Conservation (phyloP, 2,329 filamentous ascomycete species). For the Phyllachora maydis region DNA sequence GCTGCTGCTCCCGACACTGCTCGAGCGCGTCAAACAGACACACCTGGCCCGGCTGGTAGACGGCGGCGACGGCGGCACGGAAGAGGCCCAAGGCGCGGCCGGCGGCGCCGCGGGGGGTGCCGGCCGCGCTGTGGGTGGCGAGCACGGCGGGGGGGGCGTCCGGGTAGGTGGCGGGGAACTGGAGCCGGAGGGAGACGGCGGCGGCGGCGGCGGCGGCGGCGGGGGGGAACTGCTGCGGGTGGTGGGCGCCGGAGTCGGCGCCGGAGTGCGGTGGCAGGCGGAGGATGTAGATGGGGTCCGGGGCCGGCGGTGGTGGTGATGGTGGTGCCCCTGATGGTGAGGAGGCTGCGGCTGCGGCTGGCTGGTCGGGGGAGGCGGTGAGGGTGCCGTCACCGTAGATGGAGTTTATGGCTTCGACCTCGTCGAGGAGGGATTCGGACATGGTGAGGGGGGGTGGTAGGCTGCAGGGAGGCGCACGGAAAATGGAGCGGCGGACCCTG, state of each 20-base stretch:
- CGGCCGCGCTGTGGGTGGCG: constrained; percentile 60
- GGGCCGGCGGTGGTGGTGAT: no score
- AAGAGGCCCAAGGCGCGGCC: constrained; percentile 50
- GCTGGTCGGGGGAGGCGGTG: constrained; percentile 14
- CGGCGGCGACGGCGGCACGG: constrained; percentile 39
- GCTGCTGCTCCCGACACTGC: constrained; percentile 27
- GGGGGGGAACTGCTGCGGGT: no score
- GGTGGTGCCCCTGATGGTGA: constrained; percentile 32
- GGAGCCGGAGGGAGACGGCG: constrained; percentile 38
- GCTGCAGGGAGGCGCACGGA: no score
- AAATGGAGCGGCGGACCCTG: no score
- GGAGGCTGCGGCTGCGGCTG: constrained; percentile 19
- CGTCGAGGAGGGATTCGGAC: constrained; percentile 45
- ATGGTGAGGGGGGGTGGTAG: constrained; percentile 11
- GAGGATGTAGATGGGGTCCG: constrained; percentile 33
- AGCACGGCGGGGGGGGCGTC: constrained; percentile 50
- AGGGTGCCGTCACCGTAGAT: constrained; percentile 59
- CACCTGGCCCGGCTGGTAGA: constrained; percentile 54
- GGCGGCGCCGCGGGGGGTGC: constrained; percentile 49
- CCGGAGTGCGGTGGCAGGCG: constrained; percentile 40
- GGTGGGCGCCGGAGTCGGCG: no score
- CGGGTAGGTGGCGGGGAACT: constrained; percentile 59
- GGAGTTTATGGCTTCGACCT: constrained; percentile 65
- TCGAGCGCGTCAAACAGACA: constrained; percentile 88
- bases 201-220: no score